These are phyloP conservation scores for Limonium bicolor DNA, from an alignment of 148 eudicot genomes.

Conservation along the genomic window DNA sequence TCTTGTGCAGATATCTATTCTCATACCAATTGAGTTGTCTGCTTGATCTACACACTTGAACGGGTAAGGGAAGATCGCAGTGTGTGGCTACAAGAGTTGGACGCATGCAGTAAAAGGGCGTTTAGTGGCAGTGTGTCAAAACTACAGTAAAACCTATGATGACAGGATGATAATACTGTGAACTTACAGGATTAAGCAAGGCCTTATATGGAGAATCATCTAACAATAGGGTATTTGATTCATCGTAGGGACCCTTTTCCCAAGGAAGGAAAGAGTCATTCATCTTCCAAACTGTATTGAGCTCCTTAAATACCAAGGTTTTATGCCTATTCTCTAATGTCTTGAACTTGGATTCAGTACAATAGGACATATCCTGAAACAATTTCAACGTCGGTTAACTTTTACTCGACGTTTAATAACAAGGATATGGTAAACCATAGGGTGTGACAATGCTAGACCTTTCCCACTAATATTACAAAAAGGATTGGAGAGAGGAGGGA, in stretches of 20 bases:
- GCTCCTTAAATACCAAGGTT: slow-evolving; percentile 71
- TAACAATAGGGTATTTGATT: slow-evolving; percentile 67
- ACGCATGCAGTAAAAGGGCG: no score
- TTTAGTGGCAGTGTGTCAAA: no score
- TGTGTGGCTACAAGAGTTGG: slow-evolving; percentile 36
- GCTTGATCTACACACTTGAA: slow-evolving; percentile 37
- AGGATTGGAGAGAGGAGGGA: no score
- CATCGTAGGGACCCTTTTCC: slow-evolving; percentile 56
- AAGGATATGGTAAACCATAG: no score
- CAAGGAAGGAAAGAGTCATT: slow-evolving; percentile 36
- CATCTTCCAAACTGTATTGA: slow-evolving; percentile 63
- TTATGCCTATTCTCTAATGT: slow-evolving; percentile 73
- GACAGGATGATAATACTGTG: no score
- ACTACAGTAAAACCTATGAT: no score
- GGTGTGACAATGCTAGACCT: no score
- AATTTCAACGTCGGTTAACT: no score
- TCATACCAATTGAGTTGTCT: slow-evolving; percentile 65
- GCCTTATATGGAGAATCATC: slow-evolving; percentile 99
- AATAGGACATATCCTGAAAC: slow-evolving; percentile 67
- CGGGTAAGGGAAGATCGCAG: slow-evolving; percentile 68
- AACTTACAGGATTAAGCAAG: slow-evolving; percentile 79
- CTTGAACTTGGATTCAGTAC: slow-evolving; percentile 57
- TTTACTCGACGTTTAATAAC: no score
- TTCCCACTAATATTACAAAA: no score
- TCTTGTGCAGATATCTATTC: no score